Percentiles rank a stretch among this genome's conserved stretches.
Conservation (phyloP, 2,329 filamentous ascomycete genomes). For the Fusarium albosuccineum region DNA sequence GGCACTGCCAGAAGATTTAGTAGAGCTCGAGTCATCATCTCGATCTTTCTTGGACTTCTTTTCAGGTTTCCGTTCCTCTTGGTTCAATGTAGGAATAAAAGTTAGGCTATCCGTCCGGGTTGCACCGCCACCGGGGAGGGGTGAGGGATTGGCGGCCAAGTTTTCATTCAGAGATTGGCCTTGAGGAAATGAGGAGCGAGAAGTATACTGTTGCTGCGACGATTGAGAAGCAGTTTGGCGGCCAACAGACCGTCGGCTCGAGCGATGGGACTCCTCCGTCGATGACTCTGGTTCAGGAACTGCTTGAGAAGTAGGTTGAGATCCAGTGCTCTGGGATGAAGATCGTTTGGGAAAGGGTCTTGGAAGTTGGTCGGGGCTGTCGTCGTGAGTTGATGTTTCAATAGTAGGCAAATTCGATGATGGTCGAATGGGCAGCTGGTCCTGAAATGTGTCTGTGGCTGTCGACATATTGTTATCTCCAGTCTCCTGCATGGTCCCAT, state of each 20-base stretch:
- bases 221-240: constrained; percentile 37
- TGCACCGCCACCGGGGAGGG: constrained; percentile 76
- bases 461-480: constrained; percentile 39
- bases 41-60: constrained; percentile 82
- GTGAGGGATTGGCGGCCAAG: constrained; percentile 63
- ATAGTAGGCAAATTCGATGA: constrained; percentile 62
- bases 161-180: constrained; percentile 48
- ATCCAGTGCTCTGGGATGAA: constrained; percentile 64
- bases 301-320: constrained; percentile 57
- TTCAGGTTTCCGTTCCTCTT: constrained; percentile 81
- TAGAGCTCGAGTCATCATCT: constrained; percentile 70
- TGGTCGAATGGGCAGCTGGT: constrained; percentile 52
- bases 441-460: constrained; percentile 46
- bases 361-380: constrained; percentile 46
- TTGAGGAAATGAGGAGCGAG: constrained; percentile 45
- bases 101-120: constrained; percentile 81
- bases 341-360: constrained; percentile 65
- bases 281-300: constrained; percentile 42
- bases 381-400: constrained; percentile 71
- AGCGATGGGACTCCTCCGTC: constrained; percentile 60
- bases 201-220: constrained; percentile 45
- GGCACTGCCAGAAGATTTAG: constrained; percentile 76
- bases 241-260: constrained; percentile 44
- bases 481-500: constrained; percentile 52
- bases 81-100: constrained; percentile 78